Base-by-base conservation (phyloP, 192 early-diverging fungal species). In the Oehlia diaphana region DNA sequence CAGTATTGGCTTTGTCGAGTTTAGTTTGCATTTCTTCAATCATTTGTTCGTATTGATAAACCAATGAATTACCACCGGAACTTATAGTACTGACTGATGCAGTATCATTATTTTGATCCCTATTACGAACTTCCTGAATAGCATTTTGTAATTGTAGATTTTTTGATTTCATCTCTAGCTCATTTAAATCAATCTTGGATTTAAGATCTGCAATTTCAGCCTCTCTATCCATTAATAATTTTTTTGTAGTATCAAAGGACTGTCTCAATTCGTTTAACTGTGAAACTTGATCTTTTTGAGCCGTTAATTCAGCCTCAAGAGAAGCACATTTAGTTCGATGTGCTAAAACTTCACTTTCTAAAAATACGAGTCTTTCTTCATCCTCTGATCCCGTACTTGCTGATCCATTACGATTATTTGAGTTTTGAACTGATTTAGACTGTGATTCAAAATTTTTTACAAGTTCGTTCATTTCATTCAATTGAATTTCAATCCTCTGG, bases 331-430 rank as follows among this genome's bases (percentile, higher is more conserved):
- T 19, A 14, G 49, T 53, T 53, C 72, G 72, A 7, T 61, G 23
- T 53, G 44, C 72, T 6, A 74, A 19, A 12, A 74, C 47, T 74
- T 74, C 72, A 74, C 49, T 74, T 74, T 74, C 50, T 31, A 73
- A 73, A 28, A 23, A n/a, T 16, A 73, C 9, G 8, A 74, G 10
- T 74, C 26, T 58, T 47, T 74, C 72, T 61, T 71, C 69, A 19
- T 71, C 69, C 26, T 42, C 69, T 19, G 69, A 42, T 39, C 69
- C 19, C 37, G 23, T 12, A 23, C 31, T 31, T 33, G 61, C 9
- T 9, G 21, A 9, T 6, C 26, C 14, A 74, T 61, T 74, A 53
- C n/a, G 19, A 6, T 47, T 4, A 47, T 47, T 23, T 14, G 6
- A 53, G 16, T 1, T 33, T 33, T 31, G 42, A 26, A 50, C 4